Evolutionary conservation across 179 eudicot genomes (phyloP), one percentile per base, ranked within the genome.

Genomic region (Nepenthes alata): DNA sequence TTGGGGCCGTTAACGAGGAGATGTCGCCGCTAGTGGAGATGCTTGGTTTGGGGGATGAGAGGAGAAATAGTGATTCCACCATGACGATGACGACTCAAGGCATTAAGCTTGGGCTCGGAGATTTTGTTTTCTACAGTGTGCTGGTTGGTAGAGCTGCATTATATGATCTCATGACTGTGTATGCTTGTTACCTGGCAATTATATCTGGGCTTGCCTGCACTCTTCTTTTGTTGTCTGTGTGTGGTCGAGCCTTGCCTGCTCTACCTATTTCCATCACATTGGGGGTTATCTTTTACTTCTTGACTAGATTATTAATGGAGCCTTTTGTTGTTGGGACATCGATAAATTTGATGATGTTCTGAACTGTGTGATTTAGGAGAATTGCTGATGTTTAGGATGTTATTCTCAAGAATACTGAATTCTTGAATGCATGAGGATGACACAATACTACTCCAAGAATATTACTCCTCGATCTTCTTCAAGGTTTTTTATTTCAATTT

Each of bases 61-160:
- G 72, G 6, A 72, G 64, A 35, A 67, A 62, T 9, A 58, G 50
- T 54, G 75, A 51, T 57, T 50, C 61, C 0, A 77, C 68, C n/a
- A 50, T 6, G 47, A 35, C 35, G 6, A 15, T 6, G 16, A 58
- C 58, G 37, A 57, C 68, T 2, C 59, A 66, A 54, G 97, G 97
- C 55, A 80, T 89, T 62, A 88, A 81, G 77, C 95, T 91, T 66
- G 98, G 98, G 37, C 78, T 91, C 11, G 98, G 98, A 45, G 98
- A 88, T 72, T 91, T 91, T 63, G 86, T 91, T 11, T 91, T 91
- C 76, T 91, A 91, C 58, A 89, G 98, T 64, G 98, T 91, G 66
- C 83, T 91, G 49, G 96, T 91, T 70, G 98, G 98, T 60, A 86
- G 98, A 70, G 98, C 98, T 58, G 96, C 98, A 45, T 85, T 91